Evolutionary conservation across 768 basidiomycete genomes (phyloP), one percentile per base, ranked within the genome.

Genomic region (Astraeus odoratus): DNA sequence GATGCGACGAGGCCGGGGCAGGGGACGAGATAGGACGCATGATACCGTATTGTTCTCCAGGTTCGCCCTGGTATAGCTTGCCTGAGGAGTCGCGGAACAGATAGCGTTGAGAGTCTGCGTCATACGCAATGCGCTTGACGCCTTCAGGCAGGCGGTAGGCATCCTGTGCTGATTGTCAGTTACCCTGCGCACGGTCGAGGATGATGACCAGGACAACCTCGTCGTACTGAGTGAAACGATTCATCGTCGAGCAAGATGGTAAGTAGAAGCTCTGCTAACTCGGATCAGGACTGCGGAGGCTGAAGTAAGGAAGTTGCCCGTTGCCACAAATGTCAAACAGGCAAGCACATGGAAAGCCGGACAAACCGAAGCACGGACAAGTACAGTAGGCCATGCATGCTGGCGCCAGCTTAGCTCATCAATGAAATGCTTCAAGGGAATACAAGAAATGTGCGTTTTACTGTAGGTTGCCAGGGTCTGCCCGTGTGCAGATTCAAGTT

Each of bases 61-160:
- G 70, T 22, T 65, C 65, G 23, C 72, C 68, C 38, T 66, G 55
- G 56, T 77, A 80, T 4, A 71, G 52, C 12, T 58, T 60, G 0
- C 77, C 77, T 3, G 67, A 54, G 8, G n/a, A 8, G 44, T 80
- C 77, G 25, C 64, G 57, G 40, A 78, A 80, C 4, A 68, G 73
- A 46, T 78, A 80, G 12, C 65, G 59, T n/a, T 65, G 56, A 0
- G 72, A 68, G 43, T 80, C 78, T 0, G 75, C 67, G 49, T 81
- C 78, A 44, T 80, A 80, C 2, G 60, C 73, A 9, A 76, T 64
- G 5, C 78, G 67, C 41, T 63, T 67, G 54, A 78, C 63, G 23
- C 77, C 77, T 24, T 65, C 66, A 7, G 64, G 64, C 29, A 65
- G 64, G 33, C 64, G 64, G 40, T 46, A 51, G 49, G 57, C 13